Base-by-base conservation (phyloP, 1,284 basidiomycete genomes). In the Ganoderma boninense region DNA sequence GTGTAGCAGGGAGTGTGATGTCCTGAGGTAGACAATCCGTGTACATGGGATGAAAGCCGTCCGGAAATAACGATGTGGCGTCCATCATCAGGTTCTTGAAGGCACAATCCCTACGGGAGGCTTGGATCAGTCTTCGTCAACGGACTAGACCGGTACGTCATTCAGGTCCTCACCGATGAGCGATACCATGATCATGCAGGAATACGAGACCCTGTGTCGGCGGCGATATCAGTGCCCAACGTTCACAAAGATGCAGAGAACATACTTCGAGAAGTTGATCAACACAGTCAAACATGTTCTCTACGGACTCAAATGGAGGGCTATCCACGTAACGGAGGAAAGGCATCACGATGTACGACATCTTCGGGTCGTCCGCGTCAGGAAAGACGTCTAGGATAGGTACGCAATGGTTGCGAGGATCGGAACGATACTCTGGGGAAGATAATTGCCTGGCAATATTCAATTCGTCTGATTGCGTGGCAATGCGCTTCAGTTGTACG, bases 371-470 rank as follows among this genome's bases (percentile, higher is more conserved):
- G 1, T 66, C 62, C 0, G 64, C 16, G 42, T 80, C 77, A 1
- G 46, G 61, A 23, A 82, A 72, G 0, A 73, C 63, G 35, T 81
- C 81, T 1, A 82, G 52, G 16, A 82, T 74, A 2, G 79, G 81
- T 4, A 82, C 78, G 38, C 74, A 77, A 64, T 80, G 81, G 42
- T 82, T 82, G 4, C 67, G 26, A 0, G 78, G 74, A 43, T 82
- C 78, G 4, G 32, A 32, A 32, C 32, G 32, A 32, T 32, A 32
- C 32, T 32, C 32, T 32, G 32, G 32, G 32, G 32, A 32, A 32
- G 32, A 32, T 32, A 32, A 32, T 32, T 32, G 32, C 32, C 32
- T 32, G 32, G 32, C 32, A 32, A 32, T 32, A 32, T 32, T 32
- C 32, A 32, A 32, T 32, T 32, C 32, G 32, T 32, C 32, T 32